Conservation (phyloP, 2,329 filamentous ascomycete species). For the Colletotrichum echinochloae region DNA sequence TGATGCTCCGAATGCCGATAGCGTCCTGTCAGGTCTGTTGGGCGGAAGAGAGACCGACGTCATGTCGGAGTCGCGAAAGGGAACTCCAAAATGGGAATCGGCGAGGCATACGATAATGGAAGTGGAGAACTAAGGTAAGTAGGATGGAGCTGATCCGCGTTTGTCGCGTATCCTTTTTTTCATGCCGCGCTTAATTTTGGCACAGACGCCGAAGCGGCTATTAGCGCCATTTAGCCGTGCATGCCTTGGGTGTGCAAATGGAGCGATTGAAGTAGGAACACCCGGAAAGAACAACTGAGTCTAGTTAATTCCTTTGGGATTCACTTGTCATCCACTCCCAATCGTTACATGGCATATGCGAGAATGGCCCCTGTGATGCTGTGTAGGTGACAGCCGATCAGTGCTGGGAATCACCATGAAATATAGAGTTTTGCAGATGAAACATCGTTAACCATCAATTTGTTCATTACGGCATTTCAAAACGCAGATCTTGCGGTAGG, state of each 20-base stretch:
- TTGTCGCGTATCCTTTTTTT: constrained; percentile 25
- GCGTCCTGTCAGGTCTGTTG: constrained; percentile 30
- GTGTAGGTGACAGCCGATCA: not conserved
- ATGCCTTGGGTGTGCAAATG: not conserved
- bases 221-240: not conserved
- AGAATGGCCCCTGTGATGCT: not conserved
- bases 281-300: not conserved
- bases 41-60: constrained; percentile 39
- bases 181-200: constrained; percentile 13
- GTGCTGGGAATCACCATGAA: not conserved
- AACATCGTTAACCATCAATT: constrained; percentile 17
- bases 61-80: constrained; percentile 34
- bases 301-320: not conserved
- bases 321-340: not conserved
- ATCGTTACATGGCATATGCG: too few relatives aligned
- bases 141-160: constrained; percentile 36
- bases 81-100: constrained; percentile 28
- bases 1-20: constrained; percentile 23
- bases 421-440: not conserved
- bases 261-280: not conserved
- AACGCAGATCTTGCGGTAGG: constrained; percentile 12
- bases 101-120: constrained; percentile 26
- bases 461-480: constrained; percentile 30
- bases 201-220: not conserved
- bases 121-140: constrained; percentile 36